Evolutionary conservation across 2,329 filamentous ascomycete species (phyloP).

Genomic region (Ophiostoma ulmi): DNA sequence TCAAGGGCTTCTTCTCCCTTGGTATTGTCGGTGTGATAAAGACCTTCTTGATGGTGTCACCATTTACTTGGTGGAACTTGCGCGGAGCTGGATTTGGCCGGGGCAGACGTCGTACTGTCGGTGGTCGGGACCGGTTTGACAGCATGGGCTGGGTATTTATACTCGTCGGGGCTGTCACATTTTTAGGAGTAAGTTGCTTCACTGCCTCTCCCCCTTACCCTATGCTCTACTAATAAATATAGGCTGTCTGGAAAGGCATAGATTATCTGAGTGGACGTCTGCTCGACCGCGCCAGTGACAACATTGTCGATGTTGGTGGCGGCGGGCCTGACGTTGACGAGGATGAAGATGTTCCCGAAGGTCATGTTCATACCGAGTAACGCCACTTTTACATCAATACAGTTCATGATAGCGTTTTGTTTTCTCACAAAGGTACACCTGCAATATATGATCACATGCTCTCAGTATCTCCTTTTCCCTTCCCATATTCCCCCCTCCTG

Average conservation of each 20-base stretch:
- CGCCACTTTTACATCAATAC: background rate
- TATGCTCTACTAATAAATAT: constrained; percentile 22
- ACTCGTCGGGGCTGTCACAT: constrained; percentile 71
- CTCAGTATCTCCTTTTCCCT: background rate
- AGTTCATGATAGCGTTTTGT: background rate
- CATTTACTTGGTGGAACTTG: constrained; percentile 73
- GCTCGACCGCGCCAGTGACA: constrained; percentile 73
- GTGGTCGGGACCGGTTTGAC: constrained; percentile 66
- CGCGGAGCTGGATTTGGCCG: constrained; percentile 54
- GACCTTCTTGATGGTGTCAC: constrained; percentile 65
- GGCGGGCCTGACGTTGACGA: constrained; percentile 54
- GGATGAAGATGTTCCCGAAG: constrained; percentile 57
- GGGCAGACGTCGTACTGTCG: constrained; percentile 47
- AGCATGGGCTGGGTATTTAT: constrained; percentile 76
- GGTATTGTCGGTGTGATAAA: constrained; percentile 83
- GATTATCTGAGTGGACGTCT: constrained; percentile 64
- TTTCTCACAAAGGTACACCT: background rate
- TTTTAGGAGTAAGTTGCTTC: constrained; percentile 60
- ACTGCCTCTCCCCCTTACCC: background rate
- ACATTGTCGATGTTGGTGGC: constrained; percentile 73
- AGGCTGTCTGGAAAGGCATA: constrained; percentile 79
- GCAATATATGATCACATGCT: background rate
- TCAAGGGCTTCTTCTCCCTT: constrained; percentile 85
- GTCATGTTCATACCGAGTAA: constrained; percentile 36
- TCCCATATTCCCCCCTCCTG: constrained; percentile 39